Evolutionary conservation across 345 rosid genomes (phyloP).

Genomic region (Lepidium africanum): DNA sequence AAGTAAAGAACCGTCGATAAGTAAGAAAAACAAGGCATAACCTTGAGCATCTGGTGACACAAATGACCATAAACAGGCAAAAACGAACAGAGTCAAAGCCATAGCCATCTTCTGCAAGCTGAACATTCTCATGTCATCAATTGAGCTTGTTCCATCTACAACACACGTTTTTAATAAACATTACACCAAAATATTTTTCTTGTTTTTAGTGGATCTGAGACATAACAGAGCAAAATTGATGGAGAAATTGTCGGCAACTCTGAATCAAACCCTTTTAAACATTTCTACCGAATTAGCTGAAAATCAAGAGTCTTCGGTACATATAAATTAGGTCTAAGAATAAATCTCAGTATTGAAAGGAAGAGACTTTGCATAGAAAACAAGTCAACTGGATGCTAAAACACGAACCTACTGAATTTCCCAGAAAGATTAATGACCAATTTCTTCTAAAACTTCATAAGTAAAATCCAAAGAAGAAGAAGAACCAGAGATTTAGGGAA

Average conservation of each 20-base stretch:
- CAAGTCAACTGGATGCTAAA: neutral
- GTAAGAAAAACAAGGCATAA: slow-evolving; percentile 13
- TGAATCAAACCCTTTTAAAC: neutral
- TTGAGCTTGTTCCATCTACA: slow-evolving; percentile 18
- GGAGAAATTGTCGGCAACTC: neutral
- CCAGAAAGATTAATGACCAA: neutral
- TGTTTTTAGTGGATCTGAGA: slow-evolving; percentile 19
- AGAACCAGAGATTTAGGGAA: neutral
- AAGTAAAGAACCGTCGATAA: neutral
- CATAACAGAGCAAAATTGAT: neutral
- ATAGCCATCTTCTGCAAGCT: slow-evolving; percentile 43
- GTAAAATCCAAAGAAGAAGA: neutral
- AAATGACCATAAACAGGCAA: slow-evolving; percentile 43
- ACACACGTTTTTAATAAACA: neutral
- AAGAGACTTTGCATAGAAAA: neutral
- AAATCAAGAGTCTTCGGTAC: neutral
- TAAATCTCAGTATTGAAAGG: neutral
- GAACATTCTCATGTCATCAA: slow-evolving; percentile 26
- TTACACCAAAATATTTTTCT: neutral
- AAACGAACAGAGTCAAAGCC: slow-evolving; percentile 34
- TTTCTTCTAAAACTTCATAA: neutral
- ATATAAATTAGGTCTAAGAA: neutral
- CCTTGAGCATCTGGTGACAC: slow-evolving; percentile 76
- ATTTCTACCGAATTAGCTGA: neutral
- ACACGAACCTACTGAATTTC: slow-evolving; percentile 2